A percentile compares a stretch with the other conserved stretches of the same genome.
phyloP scores from a whole-genome alignment of 2,329 filamentous ascomycete species.

The Monilinia polystroma region DNA sequence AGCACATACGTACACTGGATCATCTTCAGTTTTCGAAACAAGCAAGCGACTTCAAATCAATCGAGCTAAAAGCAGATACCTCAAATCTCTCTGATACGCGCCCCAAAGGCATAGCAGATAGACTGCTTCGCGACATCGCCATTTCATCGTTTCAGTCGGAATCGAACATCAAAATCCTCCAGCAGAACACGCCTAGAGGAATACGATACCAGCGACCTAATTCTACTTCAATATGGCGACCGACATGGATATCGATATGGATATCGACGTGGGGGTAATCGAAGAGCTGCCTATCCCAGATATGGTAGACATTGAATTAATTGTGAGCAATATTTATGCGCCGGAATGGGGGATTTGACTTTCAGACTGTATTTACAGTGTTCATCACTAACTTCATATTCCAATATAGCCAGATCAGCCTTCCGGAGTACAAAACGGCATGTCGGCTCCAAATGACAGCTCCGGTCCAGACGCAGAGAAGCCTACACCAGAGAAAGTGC shows the following conservation, averaged over 20 bases:
- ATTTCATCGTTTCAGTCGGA: not conserved
- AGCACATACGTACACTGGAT: not conserved
- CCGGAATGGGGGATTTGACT: not conserved
- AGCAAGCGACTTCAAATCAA: not conserved
- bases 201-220: not conserved
- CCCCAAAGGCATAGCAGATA: not conserved
- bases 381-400: not conserved
- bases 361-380: not conserved
- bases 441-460: slow-evolving; percentile 34
- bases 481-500: slow-evolving; percentile 42
- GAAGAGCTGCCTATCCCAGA: slow-evolving; percentile 35
- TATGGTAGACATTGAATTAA: slow-evolving; percentile 22
- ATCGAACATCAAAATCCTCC: not conserved
- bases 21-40: not conserved
- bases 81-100: not conserved
- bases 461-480: slow-evolving; percentile 32
- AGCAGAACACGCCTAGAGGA: not conserved
- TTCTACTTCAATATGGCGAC: slow-evolving; percentile 33
- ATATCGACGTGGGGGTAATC: slow-evolving; percentile 61
- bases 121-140: not conserved
- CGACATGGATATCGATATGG: slow-evolving; percentile 74
- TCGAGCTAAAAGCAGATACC: not conserved
- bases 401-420: slow-evolving; percentile 27
- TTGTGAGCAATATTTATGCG: slow-evolving; percentile 11
- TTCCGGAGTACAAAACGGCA: slow-evolving; percentile 29